Percentiles rank a stretch among this genome's conserved stretches.
These are phyloP conservation scores for Fusarium sublunatum DNA, from an alignment of 2,329 filamentous ascomycete genomes.

Conservation along the genomic window DNA sequence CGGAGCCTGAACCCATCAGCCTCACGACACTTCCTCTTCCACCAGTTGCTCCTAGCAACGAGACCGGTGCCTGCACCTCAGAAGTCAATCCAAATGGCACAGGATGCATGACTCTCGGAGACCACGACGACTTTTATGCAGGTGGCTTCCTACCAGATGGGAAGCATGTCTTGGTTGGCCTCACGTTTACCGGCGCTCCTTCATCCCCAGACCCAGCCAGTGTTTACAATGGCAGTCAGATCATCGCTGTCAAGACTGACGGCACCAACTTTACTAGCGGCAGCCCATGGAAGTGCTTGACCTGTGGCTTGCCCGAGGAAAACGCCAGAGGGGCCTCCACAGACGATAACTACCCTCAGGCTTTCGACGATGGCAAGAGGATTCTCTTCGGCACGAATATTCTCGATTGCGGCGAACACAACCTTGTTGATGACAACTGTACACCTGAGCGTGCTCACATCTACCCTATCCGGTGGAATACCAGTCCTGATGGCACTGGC, in stretches of 20 bases:
- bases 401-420: slow-evolving; percentile 52
- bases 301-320: slow-evolving; percentile 52
- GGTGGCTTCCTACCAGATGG: slow-evolving; percentile 55
- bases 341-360: slow-evolving; percentile 55
- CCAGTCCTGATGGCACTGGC: slow-evolving; percentile 44
- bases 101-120: slow-evolving; percentile 1
- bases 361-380: slow-evolving; percentile 53
- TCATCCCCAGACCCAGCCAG: slow-evolving; percentile 52
- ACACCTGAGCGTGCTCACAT: background rate
- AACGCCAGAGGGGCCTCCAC: slow-evolving; percentile 41
- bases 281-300: slow-evolving; percentile 60
- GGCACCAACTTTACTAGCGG: slow-evolving; percentile 55
- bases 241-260: slow-evolving; percentile 58
- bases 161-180: slow-evolving; percentile 54
- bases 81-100: slow-evolving; percentile 7
- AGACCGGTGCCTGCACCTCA: background rate
- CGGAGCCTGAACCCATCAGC: slow-evolving; percentile 7
- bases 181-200: slow-evolving; percentile 57
- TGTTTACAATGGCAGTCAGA: slow-evolving; percentile 55
- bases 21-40: slow-evolving; percentile 16
- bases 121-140: background rate
- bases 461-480: slow-evolving; percentile 24
- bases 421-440: slow-evolving; percentile 45
- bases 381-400: slow-evolving; percentile 50
- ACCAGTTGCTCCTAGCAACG: background rate